Base-by-base conservation (phyloP, 2,329 filamentous ascomycete genomes). In the Penicillium griseofulvum region DNA sequence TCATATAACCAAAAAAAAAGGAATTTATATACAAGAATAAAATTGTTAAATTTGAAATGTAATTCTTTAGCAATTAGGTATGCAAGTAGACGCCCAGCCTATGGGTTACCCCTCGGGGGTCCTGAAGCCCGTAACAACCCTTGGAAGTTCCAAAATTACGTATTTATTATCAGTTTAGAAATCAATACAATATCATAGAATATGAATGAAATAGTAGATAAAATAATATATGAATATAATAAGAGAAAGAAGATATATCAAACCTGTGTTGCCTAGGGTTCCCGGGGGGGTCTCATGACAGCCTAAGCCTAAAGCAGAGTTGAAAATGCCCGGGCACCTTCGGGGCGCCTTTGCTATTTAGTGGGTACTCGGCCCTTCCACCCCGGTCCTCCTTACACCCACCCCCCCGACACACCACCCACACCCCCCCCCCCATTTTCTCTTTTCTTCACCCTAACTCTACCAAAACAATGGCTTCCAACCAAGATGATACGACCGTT, bases 401-500 rank as follows among this genome's bases (percentile, higher is more conserved):
- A n/a, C n/a, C n/a, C n/a, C n/a, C n/a, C n/a, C n/a, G n/a, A n/a
- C n/a, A n/a, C n/a, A n/a, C n/a, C n/a, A n/a, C n/a, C n/a, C n/a
- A n/a, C n/a, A n/a, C 22, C 51, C 49, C 54, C 56, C 44, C n/a
- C 49, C 56, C 42, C 42, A 33, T 45, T 17, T 59, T 65, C 56
- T 58, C 56, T 58, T 61, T 59, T 52, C 55, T 59, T 61, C 41
- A 49, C 54, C 47, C 44, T 47, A 50, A 44, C 57, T 49, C 47
- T 44, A 52, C 47, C 53, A 55, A 31, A 19, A 46, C 77, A 44
- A 76, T 74, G 71, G 59, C 71, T 55, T 61, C 65, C 5, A 50
- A 43, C 51, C 74, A 72, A 57, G 71, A 77, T 48, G 67, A 67
- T 36, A 69, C 65, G 61, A 69, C 68, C 39, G 67, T 76, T 38